A percentile compares a stretch with the other conserved stretches of the same genome.
phyloP scores from a whole-genome alignment of 2,329 filamentous ascomycete genomes.

The Stemphylium beticola region DNA sequence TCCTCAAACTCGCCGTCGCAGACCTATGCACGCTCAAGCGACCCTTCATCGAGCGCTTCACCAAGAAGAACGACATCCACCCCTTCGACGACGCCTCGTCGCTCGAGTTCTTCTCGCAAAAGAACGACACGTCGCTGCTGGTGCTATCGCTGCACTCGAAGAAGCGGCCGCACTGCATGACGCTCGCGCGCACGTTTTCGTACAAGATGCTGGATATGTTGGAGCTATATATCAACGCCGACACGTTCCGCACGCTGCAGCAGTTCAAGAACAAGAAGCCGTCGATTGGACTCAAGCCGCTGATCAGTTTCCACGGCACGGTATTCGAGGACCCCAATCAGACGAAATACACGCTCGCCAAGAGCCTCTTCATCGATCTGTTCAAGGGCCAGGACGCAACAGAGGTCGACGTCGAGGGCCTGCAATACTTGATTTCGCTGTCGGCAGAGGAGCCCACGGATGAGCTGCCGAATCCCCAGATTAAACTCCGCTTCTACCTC shows the following conservation, averaged over 20 bases:
- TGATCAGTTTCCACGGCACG: slow-evolving; percentile 89
- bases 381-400: slow-evolving; percentile 82
- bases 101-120: slow-evolving; percentile 93
- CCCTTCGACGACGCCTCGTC: slow-evolving; percentile 90
- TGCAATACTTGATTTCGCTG: slow-evolving; percentile 88
- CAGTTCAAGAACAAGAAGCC: slow-evolving; percentile 72
- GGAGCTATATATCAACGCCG: slow-evolving; percentile 81
- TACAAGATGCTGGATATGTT: slow-evolving; percentile 94
- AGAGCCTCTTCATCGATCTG: slow-evolving; percentile 86
- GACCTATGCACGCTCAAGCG: slow-evolving; percentile 86
- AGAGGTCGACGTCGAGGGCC: slow-evolving; percentile 91
- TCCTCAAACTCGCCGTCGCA: slow-evolving; percentile 81
- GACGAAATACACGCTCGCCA: slow-evolving; percentile 82
- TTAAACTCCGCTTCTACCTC: slow-evolving; percentile 80
- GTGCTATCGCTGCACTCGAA: slow-evolving; percentile 87
- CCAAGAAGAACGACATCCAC: slow-evolving; percentile 95
- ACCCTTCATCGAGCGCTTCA: slow-evolving; percentile 86
- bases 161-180: slow-evolving; percentile 93
- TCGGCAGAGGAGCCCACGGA: slow-evolving; percentile 67
- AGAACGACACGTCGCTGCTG: slow-evolving; percentile 90
- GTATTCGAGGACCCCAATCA: slow-evolving; percentile 82
- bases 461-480: slow-evolving; percentile 51
- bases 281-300: slow-evolving; percentile 82
- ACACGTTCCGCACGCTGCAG: slow-evolving; percentile 70
- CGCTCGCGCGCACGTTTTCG: slow-evolving; percentile 80